phyloP scores from a whole-genome alignment of 2,329 filamentous ascomycete species.

The Penicillium sp. region DNA sequence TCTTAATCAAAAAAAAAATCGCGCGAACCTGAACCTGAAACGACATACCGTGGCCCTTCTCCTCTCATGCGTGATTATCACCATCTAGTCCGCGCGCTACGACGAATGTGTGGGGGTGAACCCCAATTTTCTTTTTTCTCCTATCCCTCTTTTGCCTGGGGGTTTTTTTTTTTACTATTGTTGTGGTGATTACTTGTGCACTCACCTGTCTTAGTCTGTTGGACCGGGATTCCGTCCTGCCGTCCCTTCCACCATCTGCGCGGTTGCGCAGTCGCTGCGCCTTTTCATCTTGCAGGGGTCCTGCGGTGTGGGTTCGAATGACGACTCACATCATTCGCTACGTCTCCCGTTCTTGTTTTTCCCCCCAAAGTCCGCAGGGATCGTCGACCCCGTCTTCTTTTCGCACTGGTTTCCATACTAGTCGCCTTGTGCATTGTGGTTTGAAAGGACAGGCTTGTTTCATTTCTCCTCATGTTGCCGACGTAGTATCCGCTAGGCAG shows the following conservation, averaged over 20 bases:
- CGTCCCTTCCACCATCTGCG: neutral
- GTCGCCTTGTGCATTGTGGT: neutral
- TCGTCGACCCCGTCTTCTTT: neutral
- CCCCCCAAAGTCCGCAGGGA: neutral
- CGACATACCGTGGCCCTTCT: neutral
- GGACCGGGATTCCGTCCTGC: neutral
- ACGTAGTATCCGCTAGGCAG: conserved; percentile 1
- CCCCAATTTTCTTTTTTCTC: neutral
- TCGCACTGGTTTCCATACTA: neutral
- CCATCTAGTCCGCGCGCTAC: neutral
- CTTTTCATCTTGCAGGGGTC: conserved; percentile 7
- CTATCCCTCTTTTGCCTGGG: neutral
- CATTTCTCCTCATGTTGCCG: neutral
- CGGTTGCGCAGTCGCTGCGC: conserved; percentile 8
- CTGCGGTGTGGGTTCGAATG: conserved; percentile 7
- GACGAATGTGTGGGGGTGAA: neutral
- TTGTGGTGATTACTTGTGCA: neutral
- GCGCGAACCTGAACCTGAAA: neutral
- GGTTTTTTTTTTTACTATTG: neutral
- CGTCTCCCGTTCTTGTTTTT: neutral
- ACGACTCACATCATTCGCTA: conserved; percentile 6
- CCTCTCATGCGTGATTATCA: neutral
- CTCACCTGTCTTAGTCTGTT: neutral
- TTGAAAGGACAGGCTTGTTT: neutral
- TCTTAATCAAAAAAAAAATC: neutral